Percentiles rank a stretch among this genome's conserved stretches.
Conservation (phyloP, 2,329 filamentous ascomycete genomes). For the Sclerotinia minor region DNA sequence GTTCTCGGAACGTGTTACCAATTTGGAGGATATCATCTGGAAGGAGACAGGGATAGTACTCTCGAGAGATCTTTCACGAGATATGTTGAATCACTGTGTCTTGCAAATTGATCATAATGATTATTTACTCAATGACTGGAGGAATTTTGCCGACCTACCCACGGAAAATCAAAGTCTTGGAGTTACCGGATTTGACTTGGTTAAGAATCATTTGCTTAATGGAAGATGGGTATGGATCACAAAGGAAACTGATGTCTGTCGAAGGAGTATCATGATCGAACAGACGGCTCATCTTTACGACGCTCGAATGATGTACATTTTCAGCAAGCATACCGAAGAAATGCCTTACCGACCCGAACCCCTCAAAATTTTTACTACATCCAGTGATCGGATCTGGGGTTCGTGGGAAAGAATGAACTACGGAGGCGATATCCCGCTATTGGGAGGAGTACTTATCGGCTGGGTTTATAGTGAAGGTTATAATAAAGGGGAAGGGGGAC, state of each 20-base stretch:
- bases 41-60: background rate
- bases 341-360: background rate
- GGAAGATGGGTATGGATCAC: slow-evolving; percentile 22
- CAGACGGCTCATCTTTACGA: slow-evolving; percentile 5
- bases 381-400: background rate
- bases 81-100: slow-evolving; percentile 13
- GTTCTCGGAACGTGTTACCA: slow-evolving; percentile 1
- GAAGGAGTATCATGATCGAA: slow-evolving; percentile 12
- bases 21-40: background rate
- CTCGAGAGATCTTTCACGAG: background rate
- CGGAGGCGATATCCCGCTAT: background rate
- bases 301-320: slow-evolving; percentile 1
- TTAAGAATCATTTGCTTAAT: slow-evolving; percentile 15
- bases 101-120: slow-evolving; percentile 8
- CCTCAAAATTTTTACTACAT: background rate
- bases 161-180: background rate
- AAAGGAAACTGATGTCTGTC: background rate
- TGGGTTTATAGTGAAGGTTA: background rate
- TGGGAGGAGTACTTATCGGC: background rate
- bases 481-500: background rate
- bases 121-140: slow-evolving; percentile 2
- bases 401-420: background rate
- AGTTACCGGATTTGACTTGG: background rate
- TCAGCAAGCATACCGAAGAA: background rate
- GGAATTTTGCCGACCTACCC: background rate